Percentiles rank a stretch among this genome's conserved stretches.
phyloP scores from a whole-genome alignment of 2,329 filamentous ascomycete species.

The Aureobasidium melanogenum region DNA sequence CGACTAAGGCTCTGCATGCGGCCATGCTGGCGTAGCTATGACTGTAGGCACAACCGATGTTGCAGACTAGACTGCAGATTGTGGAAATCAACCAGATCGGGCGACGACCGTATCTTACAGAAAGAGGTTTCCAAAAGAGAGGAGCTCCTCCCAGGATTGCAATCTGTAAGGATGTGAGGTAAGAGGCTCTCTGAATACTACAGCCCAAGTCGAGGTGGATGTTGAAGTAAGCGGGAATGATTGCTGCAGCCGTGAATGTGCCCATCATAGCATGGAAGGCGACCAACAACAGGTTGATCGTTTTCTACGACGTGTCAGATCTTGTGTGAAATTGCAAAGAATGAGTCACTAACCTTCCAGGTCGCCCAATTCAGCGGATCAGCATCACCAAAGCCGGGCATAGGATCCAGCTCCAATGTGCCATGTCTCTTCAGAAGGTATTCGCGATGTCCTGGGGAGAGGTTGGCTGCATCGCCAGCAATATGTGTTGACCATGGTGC shows the following conservation, averaged over 20 bases:
- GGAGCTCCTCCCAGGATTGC: slow-evolving; percentile 44
- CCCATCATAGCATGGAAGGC: slow-evolving; percentile 43
- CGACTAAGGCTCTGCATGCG: slow-evolving; percentile 40
- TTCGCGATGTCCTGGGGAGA: slow-evolving; percentile 38
- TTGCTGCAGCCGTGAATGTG: slow-evolving; percentile 44
- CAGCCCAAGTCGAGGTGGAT: slow-evolving; percentile 44
- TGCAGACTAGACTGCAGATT: slow-evolving; percentile 38
- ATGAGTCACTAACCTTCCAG: slow-evolving; percentile 31
- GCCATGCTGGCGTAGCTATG: slow-evolving; percentile 41
- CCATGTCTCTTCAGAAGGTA: slow-evolving; percentile 47
- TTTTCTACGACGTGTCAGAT: slow-evolving; percentile 33
- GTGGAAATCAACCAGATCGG: slow-evolving; percentile 45
- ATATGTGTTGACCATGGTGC: slow-evolving; percentile 5
- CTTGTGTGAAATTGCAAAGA: neutral
- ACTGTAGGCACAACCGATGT: slow-evolving; percentile 44
- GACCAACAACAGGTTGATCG: slow-evolving; percentile 43
- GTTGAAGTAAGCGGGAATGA: slow-evolving; percentile 44
- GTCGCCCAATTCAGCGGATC: slow-evolving; percentile 50
- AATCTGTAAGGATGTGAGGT: slow-evolving; percentile 46
- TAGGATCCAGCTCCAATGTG: slow-evolving; percentile 45
- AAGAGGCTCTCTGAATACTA: slow-evolving; percentile 39
- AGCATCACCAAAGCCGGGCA: slow-evolving; percentile 41
- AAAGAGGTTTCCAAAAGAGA: slow-evolving; percentile 46
- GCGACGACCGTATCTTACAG: slow-evolving; percentile 43
- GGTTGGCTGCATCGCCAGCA: slow-evolving; percentile 20